Conservation (phyloP, 2,329 filamentous ascomycete species). For the Tolypocladium album region DNA sequence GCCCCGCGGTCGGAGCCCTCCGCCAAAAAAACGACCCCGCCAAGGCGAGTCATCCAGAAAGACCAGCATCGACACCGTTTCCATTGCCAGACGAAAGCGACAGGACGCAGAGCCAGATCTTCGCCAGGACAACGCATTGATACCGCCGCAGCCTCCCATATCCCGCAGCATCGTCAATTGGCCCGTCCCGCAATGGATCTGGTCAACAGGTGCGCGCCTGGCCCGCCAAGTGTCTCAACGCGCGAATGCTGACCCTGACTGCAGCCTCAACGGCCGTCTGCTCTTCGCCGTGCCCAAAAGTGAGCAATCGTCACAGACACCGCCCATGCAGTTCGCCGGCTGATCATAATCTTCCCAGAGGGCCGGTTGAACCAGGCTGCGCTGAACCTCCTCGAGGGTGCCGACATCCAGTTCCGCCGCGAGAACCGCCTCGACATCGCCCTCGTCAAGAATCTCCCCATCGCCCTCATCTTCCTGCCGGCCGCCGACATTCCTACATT, state of each 20-base stretch:
- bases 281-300: conserved; percentile 98
- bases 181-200: conserved; percentile 31
- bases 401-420: conserved; percentile 92
- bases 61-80: not conserved
- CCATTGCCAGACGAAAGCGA: not conserved
- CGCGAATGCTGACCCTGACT: not conserved
- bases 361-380: conserved; percentile 81
- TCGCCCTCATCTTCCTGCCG: conserved; percentile 93
- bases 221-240: not conserved
- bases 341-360: conserved; percentile 44
- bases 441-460: conserved; percentile 90
- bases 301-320: conserved; percentile 32
- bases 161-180: not conserved
- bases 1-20: conserved; percentile 1
- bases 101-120: not conserved
- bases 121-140: not conserved
- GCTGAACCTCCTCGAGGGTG: conserved; percentile 83
- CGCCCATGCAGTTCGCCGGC: not conserved
- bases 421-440: conserved; percentile 95
- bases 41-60: conserved; percentile 10
- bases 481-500: conserved; percentile 97
- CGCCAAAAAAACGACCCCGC: not conserved
- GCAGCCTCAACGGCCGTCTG: conserved; percentile 79
- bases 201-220: conserved; percentile 37
- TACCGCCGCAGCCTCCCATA: not conserved